Percentiles rank a stretch among this genome's conserved stretches.
Conservation (phyloP, 2,329 filamentous ascomycete species). For the Neofusicoccum cordaticola region DNA sequence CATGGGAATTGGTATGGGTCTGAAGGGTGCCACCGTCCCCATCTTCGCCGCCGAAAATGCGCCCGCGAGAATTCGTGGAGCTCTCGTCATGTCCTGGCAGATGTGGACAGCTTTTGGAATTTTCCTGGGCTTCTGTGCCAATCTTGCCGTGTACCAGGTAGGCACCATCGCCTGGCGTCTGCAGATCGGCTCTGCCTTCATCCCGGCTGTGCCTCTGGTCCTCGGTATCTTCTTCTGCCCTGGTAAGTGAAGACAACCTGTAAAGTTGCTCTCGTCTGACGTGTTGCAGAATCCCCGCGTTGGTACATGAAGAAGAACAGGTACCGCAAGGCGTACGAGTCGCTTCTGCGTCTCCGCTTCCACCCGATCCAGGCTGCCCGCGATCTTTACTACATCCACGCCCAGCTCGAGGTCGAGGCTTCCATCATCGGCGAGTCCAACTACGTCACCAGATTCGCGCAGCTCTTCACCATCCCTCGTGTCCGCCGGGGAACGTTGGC, state of each 20-base stretch:
- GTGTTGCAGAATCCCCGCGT: slow-evolving; percentile 30
- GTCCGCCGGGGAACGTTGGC: slow-evolving; percentile 27
- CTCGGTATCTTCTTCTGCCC: slow-evolving; percentile 39
- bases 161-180: slow-evolving; percentile 38
- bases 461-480: slow-evolving; percentile 26
- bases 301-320: slow-evolving; percentile 43
- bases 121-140: slow-evolving; percentile 43
- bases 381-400: slow-evolving; percentile 48
- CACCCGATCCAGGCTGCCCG: slow-evolving; percentile 41
- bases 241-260: background rate
- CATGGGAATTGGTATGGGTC: slow-evolving; percentile 74
- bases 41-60: slow-evolving; percentile 75
- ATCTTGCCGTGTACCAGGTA: slow-evolving; percentile 38
- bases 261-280: background rate
- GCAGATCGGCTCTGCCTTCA: slow-evolving; percentile 41
- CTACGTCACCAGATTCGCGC: background rate
- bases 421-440: slow-evolving; percentile 27
- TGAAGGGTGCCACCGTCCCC: slow-evolving; percentile 71
- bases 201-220: slow-evolving; percentile 37
- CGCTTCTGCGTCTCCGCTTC: slow-evolving; percentile 38
- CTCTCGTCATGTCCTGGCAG: slow-evolving; percentile 42
- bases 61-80: slow-evolving; percentile 38
- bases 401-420: slow-evolving; percentile 32
- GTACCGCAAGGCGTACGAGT: slow-evolving; percentile 38
- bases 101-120: slow-evolving; percentile 46